Evolutionary conservation across 495 filamentous ascomycete species (phyloP).

Genomic region (Penicillium chermesinum): DNA sequence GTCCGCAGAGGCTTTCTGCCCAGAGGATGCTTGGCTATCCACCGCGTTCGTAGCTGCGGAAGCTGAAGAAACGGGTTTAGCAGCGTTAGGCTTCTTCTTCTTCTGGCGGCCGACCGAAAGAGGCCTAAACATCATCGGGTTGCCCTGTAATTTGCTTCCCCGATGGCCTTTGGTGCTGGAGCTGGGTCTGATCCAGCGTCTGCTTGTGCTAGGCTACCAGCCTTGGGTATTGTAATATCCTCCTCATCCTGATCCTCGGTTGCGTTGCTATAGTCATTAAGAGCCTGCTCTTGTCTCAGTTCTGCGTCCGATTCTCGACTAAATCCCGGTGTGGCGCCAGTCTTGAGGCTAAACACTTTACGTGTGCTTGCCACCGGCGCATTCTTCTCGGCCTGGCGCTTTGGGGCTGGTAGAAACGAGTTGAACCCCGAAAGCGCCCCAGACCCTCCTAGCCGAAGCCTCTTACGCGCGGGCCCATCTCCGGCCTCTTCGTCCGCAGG

Average conservation of each 20-base stretch:
- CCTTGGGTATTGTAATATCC: constrained; percentile 16
- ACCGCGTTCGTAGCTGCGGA: constrained; percentile 11
- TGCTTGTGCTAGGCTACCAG: constrained; percentile 16
- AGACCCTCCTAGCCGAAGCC: constrained; percentile 48
- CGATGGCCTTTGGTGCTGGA: constrained; percentile 24
- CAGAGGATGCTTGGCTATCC: background rate
- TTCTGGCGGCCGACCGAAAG: constrained; percentile 70
- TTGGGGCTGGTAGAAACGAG: constrained; percentile 81
- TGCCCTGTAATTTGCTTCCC: constrained; percentile 64
- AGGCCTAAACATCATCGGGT: constrained; percentile 82
- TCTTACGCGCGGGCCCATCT: constrained; percentile 68
- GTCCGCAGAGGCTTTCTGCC: background rate
- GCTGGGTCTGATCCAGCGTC: constrained; percentile 1
- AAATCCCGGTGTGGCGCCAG: constrained; percentile 73
- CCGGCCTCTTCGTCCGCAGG: constrained; percentile 33
- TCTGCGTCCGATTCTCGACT: constrained; percentile 52
- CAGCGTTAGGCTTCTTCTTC: constrained; percentile 53
- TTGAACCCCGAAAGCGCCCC: constrained; percentile 73
- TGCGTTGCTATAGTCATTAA: constrained; percentile 3
- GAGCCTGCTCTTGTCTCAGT: constrained; percentile 27
- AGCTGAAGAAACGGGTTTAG: constrained; percentile 12
- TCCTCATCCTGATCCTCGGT: constrained; percentile 1
- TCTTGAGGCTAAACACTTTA: constrained; percentile 65
- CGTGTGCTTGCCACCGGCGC: constrained; percentile 24
- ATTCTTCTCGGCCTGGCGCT: constrained; percentile 45